phyloP scores from a whole-genome alignment of 1,284 basidiomycete genomes.

The Malassezia japonica region DNA sequence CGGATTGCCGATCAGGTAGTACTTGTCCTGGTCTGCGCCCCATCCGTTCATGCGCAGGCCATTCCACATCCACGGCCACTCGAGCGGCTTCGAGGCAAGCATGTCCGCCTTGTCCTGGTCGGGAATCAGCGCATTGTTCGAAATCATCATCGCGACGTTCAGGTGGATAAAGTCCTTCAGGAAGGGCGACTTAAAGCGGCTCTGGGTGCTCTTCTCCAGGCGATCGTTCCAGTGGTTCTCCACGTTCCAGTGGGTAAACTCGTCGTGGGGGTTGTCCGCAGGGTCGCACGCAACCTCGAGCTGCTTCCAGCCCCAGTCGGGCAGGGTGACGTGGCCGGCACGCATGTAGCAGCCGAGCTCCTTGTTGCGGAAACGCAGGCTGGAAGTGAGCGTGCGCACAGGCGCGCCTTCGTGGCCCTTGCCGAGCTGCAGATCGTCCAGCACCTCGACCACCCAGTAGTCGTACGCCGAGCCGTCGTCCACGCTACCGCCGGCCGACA shows the following conservation, averaged over 20 bases:
- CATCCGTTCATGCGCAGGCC: conserved; percentile 82
- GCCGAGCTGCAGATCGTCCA: conserved; percentile 61
- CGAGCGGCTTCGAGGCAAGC: conserved; percentile 76
- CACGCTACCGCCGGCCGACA: conserved; percentile 86
- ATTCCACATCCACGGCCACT: conserved; percentile 93
- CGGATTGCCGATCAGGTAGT: conserved; percentile 85
- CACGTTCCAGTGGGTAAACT: conserved; percentile 94
- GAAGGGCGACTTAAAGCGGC: conserved; percentile 82
- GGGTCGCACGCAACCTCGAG: conserved; percentile 89
- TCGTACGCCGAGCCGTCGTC: conserved; percentile 75
- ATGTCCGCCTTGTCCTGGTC: conserved; percentile 98
- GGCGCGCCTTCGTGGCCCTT: conserved; percentile 57
- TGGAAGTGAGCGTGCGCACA: conserved; percentile 81
- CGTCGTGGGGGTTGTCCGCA: conserved; percentile 70
- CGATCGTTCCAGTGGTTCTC: conserved; percentile 92
- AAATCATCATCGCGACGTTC: conserved; percentile 99
- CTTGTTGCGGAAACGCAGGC: conserved; percentile 72
- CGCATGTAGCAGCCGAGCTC: conserved; percentile 62
- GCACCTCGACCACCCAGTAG: conserved; percentile 85
- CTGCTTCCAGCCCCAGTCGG: conserved; percentile 99
- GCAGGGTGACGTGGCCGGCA: conserved; percentile 77
- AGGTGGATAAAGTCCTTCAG: conserved; percentile 94
- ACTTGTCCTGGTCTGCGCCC: conserved; percentile 78
- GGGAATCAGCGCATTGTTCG: conserved; percentile 92
- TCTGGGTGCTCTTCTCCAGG: conserved; percentile 71